These are phyloP conservation scores for Piper betle DNA, from an alignment of 164 flowering plant genomes.

Conservation along the genomic window DNA sequence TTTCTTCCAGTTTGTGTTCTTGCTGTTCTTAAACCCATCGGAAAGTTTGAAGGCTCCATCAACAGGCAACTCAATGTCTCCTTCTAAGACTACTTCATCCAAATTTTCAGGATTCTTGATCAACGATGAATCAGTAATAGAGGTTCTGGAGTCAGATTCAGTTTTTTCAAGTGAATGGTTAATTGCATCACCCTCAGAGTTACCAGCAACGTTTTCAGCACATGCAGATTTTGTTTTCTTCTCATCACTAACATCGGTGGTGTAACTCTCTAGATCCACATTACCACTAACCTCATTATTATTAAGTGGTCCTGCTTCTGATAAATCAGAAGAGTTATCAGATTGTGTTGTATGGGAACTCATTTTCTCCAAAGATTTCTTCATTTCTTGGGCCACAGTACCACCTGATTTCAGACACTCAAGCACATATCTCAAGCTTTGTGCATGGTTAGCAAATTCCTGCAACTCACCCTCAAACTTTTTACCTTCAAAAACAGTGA, in stretches of 20 bases:
- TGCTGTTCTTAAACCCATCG: slow-evolving; percentile 27
- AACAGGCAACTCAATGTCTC: slow-evolving; percentile 17
- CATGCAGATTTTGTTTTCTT: background rate
- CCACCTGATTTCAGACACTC: slow-evolving; percentile 90
- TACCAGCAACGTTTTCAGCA: background rate
- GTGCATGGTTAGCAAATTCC: slow-evolving; percentile 98
- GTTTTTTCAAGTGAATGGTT: background rate
- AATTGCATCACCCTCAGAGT: slow-evolving; percentile 2
- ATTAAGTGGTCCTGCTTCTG: background rate
- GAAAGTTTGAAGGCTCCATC: slow-evolving; percentile 24
- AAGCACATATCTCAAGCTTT: slow-evolving; percentile 72
- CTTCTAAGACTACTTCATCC: slow-evolving; percentile 5
- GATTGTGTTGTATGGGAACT: slow-evolving; percentile 12
- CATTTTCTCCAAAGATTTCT: slow-evolving; percentile 20
- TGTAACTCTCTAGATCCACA: background rate
- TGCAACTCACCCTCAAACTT: slow-evolving; percentile 98
- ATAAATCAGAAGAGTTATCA: slow-evolving; percentile 4
- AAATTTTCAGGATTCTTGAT: slow-evolving; percentile 11
- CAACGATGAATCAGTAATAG: slow-evolving; percentile 13
- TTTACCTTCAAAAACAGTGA: slow-evolving; percentile 74
- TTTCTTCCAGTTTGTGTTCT: slow-evolving; percentile 28
- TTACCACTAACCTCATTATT: background rate
- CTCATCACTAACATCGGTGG: background rate
- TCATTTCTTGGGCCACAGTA: slow-evolving; percentile 27
- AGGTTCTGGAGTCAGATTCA: slow-evolving; percentile 14